These are phyloP conservation scores for Paraphaeosphaeria minitans DNA, from an alignment of 2,329 filamentous ascomycete species.

Conservation along the genomic window DNA sequence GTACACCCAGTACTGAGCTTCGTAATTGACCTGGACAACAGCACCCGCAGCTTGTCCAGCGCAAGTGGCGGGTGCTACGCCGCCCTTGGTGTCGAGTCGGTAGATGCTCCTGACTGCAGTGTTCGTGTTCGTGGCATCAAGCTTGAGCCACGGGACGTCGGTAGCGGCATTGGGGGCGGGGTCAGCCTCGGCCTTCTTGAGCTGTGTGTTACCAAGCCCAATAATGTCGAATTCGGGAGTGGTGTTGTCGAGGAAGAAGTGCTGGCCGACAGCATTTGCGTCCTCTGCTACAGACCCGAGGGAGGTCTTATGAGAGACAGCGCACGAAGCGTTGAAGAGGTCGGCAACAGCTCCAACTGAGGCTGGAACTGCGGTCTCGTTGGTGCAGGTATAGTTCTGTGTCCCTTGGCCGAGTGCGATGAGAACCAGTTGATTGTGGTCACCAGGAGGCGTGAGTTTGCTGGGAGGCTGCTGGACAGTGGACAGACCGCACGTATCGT, in stretches of 20 bases:
- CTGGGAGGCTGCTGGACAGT: slow-evolving; percentile 31
- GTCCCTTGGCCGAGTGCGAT: slow-evolving; percentile 55
- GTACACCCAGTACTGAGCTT: slow-evolving; percentile 76
- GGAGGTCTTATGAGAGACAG: slow-evolving; percentile 30
- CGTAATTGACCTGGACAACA: slow-evolving; percentile 78
- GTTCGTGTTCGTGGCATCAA: slow-evolving; percentile 54
- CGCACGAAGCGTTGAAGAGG: slow-evolving; percentile 52
- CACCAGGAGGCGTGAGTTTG: slow-evolving; percentile 29
- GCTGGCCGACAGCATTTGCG: slow-evolving; percentile 62
- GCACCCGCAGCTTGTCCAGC: slow-evolving; percentile 48
- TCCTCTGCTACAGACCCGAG: slow-evolving; percentile 30
- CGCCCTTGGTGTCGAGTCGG: slow-evolving; percentile 81
- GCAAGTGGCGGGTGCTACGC: slow-evolving; percentile 74
- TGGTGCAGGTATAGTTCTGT: slow-evolving; percentile 57
- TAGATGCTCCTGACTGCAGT: slow-evolving; percentile 72
- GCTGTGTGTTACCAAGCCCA: slow-evolving; percentile 66
- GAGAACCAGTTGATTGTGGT: slow-evolving; percentile 47
- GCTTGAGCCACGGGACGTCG: slow-evolving; percentile 79
- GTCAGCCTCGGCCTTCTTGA: slow-evolving; percentile 66
- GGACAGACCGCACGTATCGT: slow-evolving; percentile 32
- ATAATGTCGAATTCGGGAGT: slow-evolving; percentile 84
- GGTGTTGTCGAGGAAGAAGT: slow-evolving; percentile 75
- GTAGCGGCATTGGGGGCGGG: slow-evolving; percentile 67
- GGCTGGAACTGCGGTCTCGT: slow-evolving; percentile 37
- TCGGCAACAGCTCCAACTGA: slow-evolving; percentile 53